Evolutionary conservation across 805 yeast genomes (phyloP), one percentile per base, ranked within the genome.

Genomic region (Starmerella riodocensis): DNA sequence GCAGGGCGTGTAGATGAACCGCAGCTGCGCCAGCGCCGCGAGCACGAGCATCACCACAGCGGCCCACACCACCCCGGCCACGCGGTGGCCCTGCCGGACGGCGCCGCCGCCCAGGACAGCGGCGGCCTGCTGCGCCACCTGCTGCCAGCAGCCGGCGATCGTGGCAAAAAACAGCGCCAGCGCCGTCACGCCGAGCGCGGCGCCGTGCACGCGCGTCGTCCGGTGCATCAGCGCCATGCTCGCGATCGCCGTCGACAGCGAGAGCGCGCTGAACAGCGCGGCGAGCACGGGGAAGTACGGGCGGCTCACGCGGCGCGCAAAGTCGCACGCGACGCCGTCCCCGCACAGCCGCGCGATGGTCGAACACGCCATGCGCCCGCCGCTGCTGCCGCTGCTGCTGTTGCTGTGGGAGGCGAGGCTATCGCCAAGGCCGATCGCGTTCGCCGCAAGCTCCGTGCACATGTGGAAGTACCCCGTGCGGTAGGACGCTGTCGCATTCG

Each of bases 61-160:
- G 23, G 43, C 20, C 52, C 52, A 49, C 3, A 42, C 39, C 36
- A 42, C 16, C 9, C 43, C 51, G 2, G 50, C 45, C 4, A 51
- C 52, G 4, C 46, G 34, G 20, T 38, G 30, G 11, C 52, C 52
- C 9, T 37, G 41, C 18, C 28, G 32, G 6, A 42, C 43, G 2
- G 18, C 44, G 2, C 26, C 27, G 14, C 42, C 30, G 13, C 37
- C 16, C 6, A 49, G 45, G 6, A 28, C 34, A 6, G 42, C 39
- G 6, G 49, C 49, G 11, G 47, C 38, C 13, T 49, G 49, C 3
- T 42, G 51, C 2, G 51, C 52, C 1, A 47, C 51, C 33, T 49
- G 48, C 36, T 49, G 52, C 52, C 52, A 49, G 14, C 42, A 39
- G 4, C 49, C 49, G 5, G 49, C 32, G 6, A 47, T 29, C 13